Conservation (phyloP, 1,139 yeast genomes). For the Petasospora rhodanensis region DNA sequence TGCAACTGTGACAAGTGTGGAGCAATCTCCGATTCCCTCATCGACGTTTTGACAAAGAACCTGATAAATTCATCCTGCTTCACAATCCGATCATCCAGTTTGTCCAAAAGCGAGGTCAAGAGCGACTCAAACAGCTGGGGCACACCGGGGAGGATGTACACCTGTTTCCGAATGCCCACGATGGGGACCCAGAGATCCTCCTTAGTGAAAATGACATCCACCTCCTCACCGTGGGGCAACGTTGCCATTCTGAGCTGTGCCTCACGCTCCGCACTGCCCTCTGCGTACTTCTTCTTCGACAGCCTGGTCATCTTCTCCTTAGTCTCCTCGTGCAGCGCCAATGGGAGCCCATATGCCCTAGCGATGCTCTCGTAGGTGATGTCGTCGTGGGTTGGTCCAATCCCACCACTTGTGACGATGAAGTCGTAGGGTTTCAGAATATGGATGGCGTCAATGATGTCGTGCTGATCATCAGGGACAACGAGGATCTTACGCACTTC, state of each 20-base stretch:
- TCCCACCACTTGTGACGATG: slow-evolving; percentile 74
- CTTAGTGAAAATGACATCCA: slow-evolving; percentile 48
- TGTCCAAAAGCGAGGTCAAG: slow-evolving; percentile 36
- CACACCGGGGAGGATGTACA: slow-evolving; percentile 76
- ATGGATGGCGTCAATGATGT: slow-evolving; percentile 52
- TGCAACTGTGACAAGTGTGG: slow-evolving; percentile 56
- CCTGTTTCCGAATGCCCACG: slow-evolving; percentile 56
- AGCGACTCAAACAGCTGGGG: slow-evolving; percentile 65
- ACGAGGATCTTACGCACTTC: slow-evolving; percentile 63
- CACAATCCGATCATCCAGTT: slow-evolving; percentile 18
- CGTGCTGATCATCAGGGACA: slow-evolving; percentile 70
- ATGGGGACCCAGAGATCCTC: slow-evolving; percentile 80
- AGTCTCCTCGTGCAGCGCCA: slow-evolving; percentile 52
- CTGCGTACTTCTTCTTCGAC: slow-evolving; percentile 34
- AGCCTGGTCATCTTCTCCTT: slow-evolving; percentile 54
- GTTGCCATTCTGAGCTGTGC: slow-evolving; percentile 80
- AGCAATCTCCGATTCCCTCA: slow-evolving; percentile 66
- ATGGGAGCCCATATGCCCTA: slow-evolving; percentile 50
- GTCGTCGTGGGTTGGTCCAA: slow-evolving; percentile 90
- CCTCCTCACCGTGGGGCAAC: slow-evolving; percentile 50
- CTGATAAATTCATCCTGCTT: slow-evolving; percentile 36
- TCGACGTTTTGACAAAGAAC: slow-evolving; percentile 55
- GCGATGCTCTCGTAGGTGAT: slow-evolving; percentile 74
- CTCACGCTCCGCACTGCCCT: slow-evolving; percentile 42
- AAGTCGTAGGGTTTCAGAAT: slow-evolving; percentile 56